Percentiles rank a stretch among this genome's conserved stretches.
These are phyloP conservation scores for Asterophora lycoperdoides DNA, from an alignment of 768 basidiomycete genomes.

Conservation along the genomic window DNA sequence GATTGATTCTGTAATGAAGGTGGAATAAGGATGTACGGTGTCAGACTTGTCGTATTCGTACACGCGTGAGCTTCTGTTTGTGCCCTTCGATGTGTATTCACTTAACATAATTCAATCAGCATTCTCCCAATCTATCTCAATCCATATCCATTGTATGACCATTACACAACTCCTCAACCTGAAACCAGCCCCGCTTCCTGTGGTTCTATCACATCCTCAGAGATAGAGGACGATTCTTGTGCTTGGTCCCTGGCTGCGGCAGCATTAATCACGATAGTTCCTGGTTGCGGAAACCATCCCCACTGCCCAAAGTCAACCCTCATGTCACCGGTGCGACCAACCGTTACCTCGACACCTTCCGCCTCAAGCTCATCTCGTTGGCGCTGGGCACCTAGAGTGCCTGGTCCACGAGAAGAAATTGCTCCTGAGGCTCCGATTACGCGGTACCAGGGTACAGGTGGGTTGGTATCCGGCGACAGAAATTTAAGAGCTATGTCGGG, in stretches of 20 bases:
- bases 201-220: conserved; percentile 1
- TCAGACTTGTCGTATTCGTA: not conserved
- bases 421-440: conserved; percentile 67
- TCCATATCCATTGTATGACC: not conserved
- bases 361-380: conserved; percentile 75
- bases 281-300: conserved; percentile 63
- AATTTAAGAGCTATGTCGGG: conserved; percentile 65
- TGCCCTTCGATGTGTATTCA: not conserved
- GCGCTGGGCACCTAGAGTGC: conserved; percentile 70
- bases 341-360: conserved; percentile 76
- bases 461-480: conserved; percentile 50
- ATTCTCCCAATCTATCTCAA: too few relatives aligned
- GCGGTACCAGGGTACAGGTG: conserved; percentile 79
- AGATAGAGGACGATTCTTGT: conserved; percentile 7
- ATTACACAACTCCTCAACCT: not conserved
- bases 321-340: conserved; percentile 50
- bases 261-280: conserved; percentile 12
- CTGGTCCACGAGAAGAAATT: conserved; percentile 82
- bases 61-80: not conserved
- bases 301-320: conserved; percentile 52
- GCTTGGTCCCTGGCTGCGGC: conserved; percentile 1
- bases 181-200: not conserved
- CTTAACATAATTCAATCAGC: too few relatives aligned
- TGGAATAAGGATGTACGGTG: conserved; percentile 33
- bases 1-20: conserved; percentile 80